Percentiles rank a stretch among this genome's conserved stretches.
Evolutionary conservation across 2,329 filamentous ascomycete genomes (phyloP).

Genomic region (Malbranchea cinnamomea): DNA sequence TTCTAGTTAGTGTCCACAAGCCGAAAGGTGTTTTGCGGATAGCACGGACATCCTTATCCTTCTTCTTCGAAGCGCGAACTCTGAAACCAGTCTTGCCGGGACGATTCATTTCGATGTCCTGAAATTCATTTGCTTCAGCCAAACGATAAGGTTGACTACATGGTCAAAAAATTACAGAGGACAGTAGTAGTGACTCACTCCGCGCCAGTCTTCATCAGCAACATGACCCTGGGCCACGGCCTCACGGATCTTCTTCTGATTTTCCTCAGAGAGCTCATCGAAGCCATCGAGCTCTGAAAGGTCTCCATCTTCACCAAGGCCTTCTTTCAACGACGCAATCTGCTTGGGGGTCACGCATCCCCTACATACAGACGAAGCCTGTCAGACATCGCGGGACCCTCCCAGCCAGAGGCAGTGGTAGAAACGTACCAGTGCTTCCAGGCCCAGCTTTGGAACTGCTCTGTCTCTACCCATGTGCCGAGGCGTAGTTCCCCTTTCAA

Average conservation of each 20-base stretch:
- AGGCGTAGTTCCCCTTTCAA: slow-evolving; percentile 64
- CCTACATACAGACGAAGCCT: slow-evolving; percentile 40
- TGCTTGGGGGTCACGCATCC: slow-evolving; percentile 73
- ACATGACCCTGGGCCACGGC: slow-evolving; percentile 67
- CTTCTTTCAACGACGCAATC: slow-evolving; percentile 46
- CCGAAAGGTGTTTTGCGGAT: slow-evolving; percentile 7
- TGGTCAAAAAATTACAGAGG: slow-evolving; percentile 4
- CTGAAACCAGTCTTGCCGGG: slow-evolving; percentile 53
- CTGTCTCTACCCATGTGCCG: slow-evolving; percentile 54
- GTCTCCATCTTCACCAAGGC: slow-evolving; percentile 37
- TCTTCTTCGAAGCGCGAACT: slow-evolving; percentile 21
- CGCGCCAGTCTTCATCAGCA: slow-evolving; percentile 73
- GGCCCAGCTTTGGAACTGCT: slow-evolving; percentile 47
- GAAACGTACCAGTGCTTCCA: slow-evolving; percentile 71
- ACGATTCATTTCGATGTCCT: slow-evolving; percentile 64
- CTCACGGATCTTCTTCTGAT: slow-evolving; percentile 57
- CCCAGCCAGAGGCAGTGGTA: not conserved
- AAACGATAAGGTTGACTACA: too few species aligned
- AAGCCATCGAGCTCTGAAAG: slow-evolving; percentile 63
- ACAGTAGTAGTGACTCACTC: slow-evolving; percentile 41
- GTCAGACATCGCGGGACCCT: slow-evolving; percentile 3
- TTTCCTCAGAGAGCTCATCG: slow-evolving; percentile 55
- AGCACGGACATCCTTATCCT: slow-evolving; percentile 5
- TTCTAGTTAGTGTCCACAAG: slow-evolving; percentile 13
- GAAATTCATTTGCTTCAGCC: too few species aligned